Evolutionary conservation across 2,329 filamentous ascomycete genomes (phyloP).

Genomic region (Aureobasidium sp.): DNA sequence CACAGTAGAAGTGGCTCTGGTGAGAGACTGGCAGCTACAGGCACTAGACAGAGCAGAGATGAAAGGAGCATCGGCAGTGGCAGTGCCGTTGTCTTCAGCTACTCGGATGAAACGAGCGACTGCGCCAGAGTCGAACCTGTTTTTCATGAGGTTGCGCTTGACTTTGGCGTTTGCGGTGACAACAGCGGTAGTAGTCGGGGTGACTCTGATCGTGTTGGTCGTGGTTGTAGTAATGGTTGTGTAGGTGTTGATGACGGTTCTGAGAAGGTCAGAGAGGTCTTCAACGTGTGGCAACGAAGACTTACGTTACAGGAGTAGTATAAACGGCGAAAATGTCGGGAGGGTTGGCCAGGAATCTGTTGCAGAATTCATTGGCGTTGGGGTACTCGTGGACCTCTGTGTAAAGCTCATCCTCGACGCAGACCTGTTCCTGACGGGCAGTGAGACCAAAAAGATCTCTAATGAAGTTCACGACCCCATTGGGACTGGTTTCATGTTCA

Average conservation of each 20-base stretch:
- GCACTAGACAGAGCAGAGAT: slow-evolving; percentile 22
- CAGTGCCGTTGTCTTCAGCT: slow-evolving; percentile 13
- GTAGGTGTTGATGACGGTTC: slow-evolving; percentile 15
- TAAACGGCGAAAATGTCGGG: slow-evolving; percentile 18
- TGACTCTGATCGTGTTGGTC: slow-evolving; percentile 16
- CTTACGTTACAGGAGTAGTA: slow-evolving; percentile 24
- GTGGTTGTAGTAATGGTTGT: slow-evolving; percentile 19
- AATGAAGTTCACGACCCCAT: slow-evolving; percentile 18
- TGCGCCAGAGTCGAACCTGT: slow-evolving; percentile 15
- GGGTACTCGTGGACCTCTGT: slow-evolving; percentile 20
- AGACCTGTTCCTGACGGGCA: slow-evolving; percentile 17
- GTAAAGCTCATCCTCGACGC: slow-evolving; percentile 21
- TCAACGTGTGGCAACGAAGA: not conserved
- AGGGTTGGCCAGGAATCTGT: slow-evolving; percentile 2
- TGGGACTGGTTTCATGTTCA: slow-evolving; percentile 15
- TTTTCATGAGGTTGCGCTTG: slow-evolving; percentile 14
- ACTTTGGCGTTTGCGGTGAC: slow-evolving; percentile 13
- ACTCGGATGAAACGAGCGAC: slow-evolving; percentile 18
- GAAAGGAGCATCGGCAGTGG: slow-evolving; percentile 11
- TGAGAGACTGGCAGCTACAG: slow-evolving; percentile 23
- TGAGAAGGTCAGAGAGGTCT: not conserved
- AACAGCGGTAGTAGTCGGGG: slow-evolving; percentile 21
- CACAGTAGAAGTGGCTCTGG: slow-evolving; percentile 19
- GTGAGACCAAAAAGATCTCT: slow-evolving; percentile 19
- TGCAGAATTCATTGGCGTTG: slow-evolving; percentile 16